Base-by-base conservation (phyloP, 108 stramenopile genomes). In the Nitzschia putrida region DNA sequence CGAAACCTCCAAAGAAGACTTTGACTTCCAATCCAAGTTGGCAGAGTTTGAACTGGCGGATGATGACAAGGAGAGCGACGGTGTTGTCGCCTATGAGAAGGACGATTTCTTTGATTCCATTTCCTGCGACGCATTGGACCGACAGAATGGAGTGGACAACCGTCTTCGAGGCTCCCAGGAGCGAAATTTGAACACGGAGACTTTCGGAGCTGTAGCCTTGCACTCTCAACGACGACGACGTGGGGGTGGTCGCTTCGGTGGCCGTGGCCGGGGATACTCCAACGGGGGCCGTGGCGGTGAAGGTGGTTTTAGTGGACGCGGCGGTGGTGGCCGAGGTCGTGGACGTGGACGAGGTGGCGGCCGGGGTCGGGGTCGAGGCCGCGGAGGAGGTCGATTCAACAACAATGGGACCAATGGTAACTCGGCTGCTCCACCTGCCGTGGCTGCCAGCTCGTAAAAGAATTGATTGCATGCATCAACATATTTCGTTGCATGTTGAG, bases 51-150 rank as follows among this genome's bases (percentile, higher is more conserved):
- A 81, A 56, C 60, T 26, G 20, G 51, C n/a, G 16, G 66, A 12
- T 20, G 77, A 69, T 11, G 68, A 60, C 20, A 67, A 61, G n/a
- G 66, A 65, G 23, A 58, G 76, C 24, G 60, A 72, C 24, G 79
- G 57, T 13, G 80, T 80, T 50, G 72, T 43, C 22, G 60, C 71
- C 16, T 89, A 94, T 63, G 78, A 74, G 34, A 90, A 90, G 74
- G 80, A 91, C 61, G 85, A 90, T 53, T 94, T 94, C 77, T 94
- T 94, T 61, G 93, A 94, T 64, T 82, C 86, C 44, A 88, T 94
- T 20, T 90, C 88, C 18, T 87, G 87, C 68, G 93, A 94, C 66
- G 88, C 88, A n/a, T 59, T 83, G 18, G 93, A 94, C 75, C 80
- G 76, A 57, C 54, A 77, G 44, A 66, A 74, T 14, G 93, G 93